Evolutionary conservation across 768 basidiomycete species (phyloP), one percentile per base, ranked within the genome.

Genomic region (Boletus barrowsii): DNA sequence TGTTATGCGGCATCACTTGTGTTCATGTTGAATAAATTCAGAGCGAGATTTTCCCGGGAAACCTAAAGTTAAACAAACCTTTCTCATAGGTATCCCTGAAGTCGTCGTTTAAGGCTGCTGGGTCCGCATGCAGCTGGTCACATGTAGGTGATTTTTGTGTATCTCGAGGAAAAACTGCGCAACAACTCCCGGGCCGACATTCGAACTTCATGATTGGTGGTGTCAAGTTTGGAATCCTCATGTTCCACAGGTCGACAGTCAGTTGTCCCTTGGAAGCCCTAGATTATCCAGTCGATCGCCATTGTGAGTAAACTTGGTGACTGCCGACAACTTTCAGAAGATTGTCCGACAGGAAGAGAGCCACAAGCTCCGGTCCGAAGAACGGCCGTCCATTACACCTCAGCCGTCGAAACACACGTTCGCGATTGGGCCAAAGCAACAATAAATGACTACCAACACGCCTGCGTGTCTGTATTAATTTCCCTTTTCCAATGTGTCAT

Each of bases 41-140:
- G 4, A 32, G 46, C 42, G 40, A 52, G 40, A 20, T 50, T 59
- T 47, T 35, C 13, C 36, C 42, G 30, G 37, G 29, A 22, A 5
- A 29, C 39, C 39, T 41, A 50, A 46, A 39, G 47, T 53, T 51
- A 22, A 42, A 35, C 51, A 10, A 18, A 46, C 51, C 42, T 48
- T 51, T 46, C 48, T 20, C 56, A 57, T 47, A 43, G 37, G 26
- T 5, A 36, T 47, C 32, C 32, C 10, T 33, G 32, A 10, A 13
- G 9, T 33, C 32, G 32, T 33, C 32, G 13, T 33, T 3, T 10
- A 33, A 33, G 32, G 8, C 10, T 33, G 32, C 32, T 11, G 32
- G 32, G 3, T 33, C 32, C 32, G 4, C 32, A 33, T 33, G 32
- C 11, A 33, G 32, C 10, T 10, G 32, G 32, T 33, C 32, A 33